Base-by-base conservation (phyloP, 2,329 filamentous ascomycete genomes). In the Hypoxylon sp. region DNA sequence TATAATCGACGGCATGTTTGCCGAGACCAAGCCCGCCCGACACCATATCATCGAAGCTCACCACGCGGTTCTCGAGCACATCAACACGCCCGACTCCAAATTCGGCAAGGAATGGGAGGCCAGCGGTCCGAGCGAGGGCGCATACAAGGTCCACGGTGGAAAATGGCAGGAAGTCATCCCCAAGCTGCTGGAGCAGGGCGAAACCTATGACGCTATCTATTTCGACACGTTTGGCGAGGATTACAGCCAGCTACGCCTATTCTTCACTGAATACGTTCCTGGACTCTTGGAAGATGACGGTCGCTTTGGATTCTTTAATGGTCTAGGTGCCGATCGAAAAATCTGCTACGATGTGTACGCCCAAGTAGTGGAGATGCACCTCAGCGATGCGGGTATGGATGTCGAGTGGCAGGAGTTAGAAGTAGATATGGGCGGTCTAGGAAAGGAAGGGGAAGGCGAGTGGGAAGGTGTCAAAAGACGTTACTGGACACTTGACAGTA, bases 151-250 rank as follows among this genome's bases (percentile, higher is more conserved):
- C 16, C 84, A 90, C 67, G 76, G 80, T 26, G 89, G 91, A 2
- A 79, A 78, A 60, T 96, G 91, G 91, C 91, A 96, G 71, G 89
- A 94, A 51, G 74, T 94, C 0, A 76, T 92, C 11, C 88, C 87
- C 0, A 75, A 76, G 40, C 75, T 96, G 5, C 73, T 93, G 1
- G 81, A 83, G 51, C 74, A 83, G 29, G 88, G 88, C 7, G 80
- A 88, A 63, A 75, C 84, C 8, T 92, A 93, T 66, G 90, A 96
- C 67, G 90, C 88, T 19, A 90, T 99, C 61, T 99, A 97, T 76
- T 97, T 97, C 67, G 94, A 99, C 68, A 99, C 94, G 0, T 97
- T 97, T 70, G 94, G 91, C 5, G 94, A 99, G 73, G 90, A 94
- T 58, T 99, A 97, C 72, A 78, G 79, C 2, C 89, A 93, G 69